Base-by-base conservation (phyloP, 2,329 filamentous ascomycete genomes). In the Phoma herbarum region DNA sequence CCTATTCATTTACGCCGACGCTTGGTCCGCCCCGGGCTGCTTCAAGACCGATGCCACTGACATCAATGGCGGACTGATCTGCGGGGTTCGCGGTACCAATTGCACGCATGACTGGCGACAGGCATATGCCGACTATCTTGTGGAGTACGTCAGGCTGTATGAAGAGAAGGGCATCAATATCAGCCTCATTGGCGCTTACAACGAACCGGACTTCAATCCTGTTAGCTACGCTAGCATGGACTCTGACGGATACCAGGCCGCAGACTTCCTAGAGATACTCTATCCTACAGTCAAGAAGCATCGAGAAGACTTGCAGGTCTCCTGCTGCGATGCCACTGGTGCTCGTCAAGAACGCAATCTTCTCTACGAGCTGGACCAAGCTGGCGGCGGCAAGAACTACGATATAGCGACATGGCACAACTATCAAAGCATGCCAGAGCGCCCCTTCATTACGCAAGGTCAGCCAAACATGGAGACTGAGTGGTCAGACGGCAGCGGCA, bases 401-500 rank as follows among this genome's bases (percentile, higher is more conserved):
- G 42, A 45, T 7, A 28, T 45, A 11, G 42, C 42, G 7, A 45
- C 42, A 2, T 45, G 42, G 42, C 42, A 45, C 16, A 45, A 45
- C 23, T 45, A 45, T 7, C 42, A 45, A 45, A 45, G 42, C 6
- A 45, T 45, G 42, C 25, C 42, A 11, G 42, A 45, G 42, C 42
- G 42, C 1, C 42, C 22, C 12, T 45, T 45, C 23, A 18, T 20
- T 4, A 45, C 42, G 6, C 42, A 45, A 18, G 42, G 42, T 9
- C 42, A 45, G 42, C 42, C 42, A 6, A 45, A 45, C 11, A 26
- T 45, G 42, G 42, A 45, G 25, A 45, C 42, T 1, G 42, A 45
- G 4, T 45, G 25, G 42, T 45, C 42, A 11, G 25, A 45, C 23
- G 42, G 42, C 2, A 45, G 22, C 18, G 25, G 42, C 1, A 45